phyloP scores from a whole-genome alignment of 305 asterid genomes.

The Withania somnifera region DNA sequence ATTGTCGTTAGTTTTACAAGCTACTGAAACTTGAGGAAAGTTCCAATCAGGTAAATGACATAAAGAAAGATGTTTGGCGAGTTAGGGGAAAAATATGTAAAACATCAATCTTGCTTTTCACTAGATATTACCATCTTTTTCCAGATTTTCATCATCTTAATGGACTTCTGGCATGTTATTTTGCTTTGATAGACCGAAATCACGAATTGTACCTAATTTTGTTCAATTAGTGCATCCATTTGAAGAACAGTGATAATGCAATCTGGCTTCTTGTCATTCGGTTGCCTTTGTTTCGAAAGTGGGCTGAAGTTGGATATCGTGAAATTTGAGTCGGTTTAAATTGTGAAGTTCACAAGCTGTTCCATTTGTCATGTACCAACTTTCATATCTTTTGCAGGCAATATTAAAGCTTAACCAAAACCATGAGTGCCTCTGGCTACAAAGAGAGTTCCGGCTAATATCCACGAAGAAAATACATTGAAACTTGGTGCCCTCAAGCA shows the following conservation, averaged over 20 bases:
- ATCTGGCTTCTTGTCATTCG: not conserved
- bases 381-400: slow-evolving; percentile 48
- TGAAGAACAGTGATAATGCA: not conserved
- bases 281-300: not conserved
- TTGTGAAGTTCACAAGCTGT: not conserved
- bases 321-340: not conserved
- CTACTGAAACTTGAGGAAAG: not conserved
- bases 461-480: slow-evolving; percentile 45
- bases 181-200: not conserved
- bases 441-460: slow-evolving; percentile 52
- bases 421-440: slow-evolving; percentile 51
- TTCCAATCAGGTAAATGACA: not conserved
- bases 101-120: not conserved
- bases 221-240: not conserved
- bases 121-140: not conserved
- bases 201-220: not conserved
- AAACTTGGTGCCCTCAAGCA: slow-evolving; percentile 49
- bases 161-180: not conserved
- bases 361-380: not conserved
- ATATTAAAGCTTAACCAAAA: slow-evolving; percentile 43
- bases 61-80: not conserved
- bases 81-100: not conserved
- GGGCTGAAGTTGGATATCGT: not conserved
- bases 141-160: not conserved
- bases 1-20: not conserved